Conservation (phyloP, 441 rosid species). For the Metrosideros polymorpha region DNA sequence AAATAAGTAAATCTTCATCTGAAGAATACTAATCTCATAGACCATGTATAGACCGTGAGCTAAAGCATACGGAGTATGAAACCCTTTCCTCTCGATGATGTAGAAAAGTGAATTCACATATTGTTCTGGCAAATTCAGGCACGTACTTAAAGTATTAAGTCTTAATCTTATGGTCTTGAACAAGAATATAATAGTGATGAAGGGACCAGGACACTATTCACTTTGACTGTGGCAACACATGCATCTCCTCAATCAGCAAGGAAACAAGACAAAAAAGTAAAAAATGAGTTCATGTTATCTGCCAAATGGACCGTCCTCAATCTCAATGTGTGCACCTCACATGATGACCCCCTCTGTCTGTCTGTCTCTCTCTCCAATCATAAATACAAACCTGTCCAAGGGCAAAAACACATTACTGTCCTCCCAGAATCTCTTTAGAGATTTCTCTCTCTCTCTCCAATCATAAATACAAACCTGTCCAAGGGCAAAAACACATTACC, state of each 20-base stretch:
- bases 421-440: neutral
- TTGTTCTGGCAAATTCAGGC: rapidly evolving
- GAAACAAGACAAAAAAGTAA: neutral
- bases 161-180: neutral
- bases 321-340: neutral
- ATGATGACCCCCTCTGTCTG: neutral
- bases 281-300: neutral
- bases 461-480: neutral
- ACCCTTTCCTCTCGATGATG: neutral
- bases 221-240: too few species aligned
- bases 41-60: neutral
- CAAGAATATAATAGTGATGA: neutral
- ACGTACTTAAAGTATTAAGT: neutral
- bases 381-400: neutral
- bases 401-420: neutral
- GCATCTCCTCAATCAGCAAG: too few species aligned
- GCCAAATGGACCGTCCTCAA: neutral
- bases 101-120: neutral
- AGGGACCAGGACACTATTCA: neutral
- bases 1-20: neutral
- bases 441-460: neutral
- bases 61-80: neutral
- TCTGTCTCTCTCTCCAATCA: neutral
- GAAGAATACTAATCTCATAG: neutral
- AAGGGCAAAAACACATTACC: neutral